Conservation (phyloP, 2,329 filamentous ascomycete species). For the Diaporthe citrichinensis region DNA sequence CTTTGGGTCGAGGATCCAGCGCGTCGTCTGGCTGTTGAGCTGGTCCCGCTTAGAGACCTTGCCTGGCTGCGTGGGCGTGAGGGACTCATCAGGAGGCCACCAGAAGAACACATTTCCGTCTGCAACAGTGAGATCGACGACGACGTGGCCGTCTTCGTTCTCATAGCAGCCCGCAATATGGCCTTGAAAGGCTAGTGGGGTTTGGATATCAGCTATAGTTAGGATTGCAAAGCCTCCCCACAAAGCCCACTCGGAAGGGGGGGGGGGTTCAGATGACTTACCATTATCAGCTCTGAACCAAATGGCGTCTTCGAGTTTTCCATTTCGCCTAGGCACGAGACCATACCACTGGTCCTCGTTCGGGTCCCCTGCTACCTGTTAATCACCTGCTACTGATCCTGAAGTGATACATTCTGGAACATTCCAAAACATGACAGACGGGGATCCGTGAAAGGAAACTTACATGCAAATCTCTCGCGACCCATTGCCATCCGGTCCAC, state of each 20-base stretch:
- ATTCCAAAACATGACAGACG: no score
- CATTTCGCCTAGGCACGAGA: constrained; percentile 64
- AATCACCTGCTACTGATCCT: no score
- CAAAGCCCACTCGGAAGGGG: no score
- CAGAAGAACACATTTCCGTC: constrained; percentile 63
- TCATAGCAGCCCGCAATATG: constrained; percentile 65
- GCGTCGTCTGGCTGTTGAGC: constrained; percentile 56
- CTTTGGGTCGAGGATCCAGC: constrained; percentile 57
- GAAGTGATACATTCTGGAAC: no score
- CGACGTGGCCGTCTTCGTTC: constrained; percentile 59
- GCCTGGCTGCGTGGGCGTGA: constrained; percentile 40
- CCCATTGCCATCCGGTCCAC: constrained; percentile 59
- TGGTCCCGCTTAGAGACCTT: constrained; percentile 49
- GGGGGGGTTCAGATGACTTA: constrained; percentile 51
- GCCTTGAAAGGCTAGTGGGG: constrained; percentile 61
- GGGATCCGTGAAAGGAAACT: no score
- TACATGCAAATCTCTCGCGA: constrained; percentile 55
- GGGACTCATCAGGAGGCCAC: constrained; percentile 54
- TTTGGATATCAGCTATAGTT: no score
- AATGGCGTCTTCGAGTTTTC: constrained; percentile 65
- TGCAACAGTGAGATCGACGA: constrained; percentile 58
- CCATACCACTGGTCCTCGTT: constrained; percentile 70
- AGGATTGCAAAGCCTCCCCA: no score
- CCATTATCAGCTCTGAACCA: constrained; percentile 67
- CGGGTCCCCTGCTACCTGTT: constrained; percentile 55